These are phyloP conservation scores for Mycena floridula DNA, from an alignment of 768 basidiomycete species.

Conservation along the genomic window DNA sequence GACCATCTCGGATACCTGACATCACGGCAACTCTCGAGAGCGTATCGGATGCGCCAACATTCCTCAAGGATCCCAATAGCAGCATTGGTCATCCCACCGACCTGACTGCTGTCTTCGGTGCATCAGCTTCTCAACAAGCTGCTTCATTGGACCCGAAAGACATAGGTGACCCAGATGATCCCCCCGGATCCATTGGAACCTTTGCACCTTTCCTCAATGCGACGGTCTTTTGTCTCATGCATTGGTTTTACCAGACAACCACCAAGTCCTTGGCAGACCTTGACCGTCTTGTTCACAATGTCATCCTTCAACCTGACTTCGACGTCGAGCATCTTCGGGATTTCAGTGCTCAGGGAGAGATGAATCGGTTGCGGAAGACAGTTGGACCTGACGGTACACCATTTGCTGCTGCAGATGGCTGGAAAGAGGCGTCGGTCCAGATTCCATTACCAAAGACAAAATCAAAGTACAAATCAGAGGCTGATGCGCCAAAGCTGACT, in stretches of 20 bases:
- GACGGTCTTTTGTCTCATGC: neutral
- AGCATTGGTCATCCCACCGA: too few species aligned
- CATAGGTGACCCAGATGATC: too few species aligned
- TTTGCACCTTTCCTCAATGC: constrained; percentile 1
- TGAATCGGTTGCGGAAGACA: neutral
- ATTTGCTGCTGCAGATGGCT: constrained; percentile 11
- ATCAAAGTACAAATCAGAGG: constrained; percentile 10
- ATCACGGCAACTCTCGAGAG: neutral
- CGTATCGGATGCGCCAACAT: constrained; percentile 3
- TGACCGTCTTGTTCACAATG: neutral
- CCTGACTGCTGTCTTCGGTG: neutral
- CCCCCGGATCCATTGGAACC: neutral
- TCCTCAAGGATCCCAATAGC: neutral
- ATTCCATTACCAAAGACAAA: constrained; percentile 19
- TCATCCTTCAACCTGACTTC: constrained; percentile 3
- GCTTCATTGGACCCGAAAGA: neutral
- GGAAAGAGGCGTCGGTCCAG: constrained; percentile 15
- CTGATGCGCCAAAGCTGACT: constrained; percentile 7
- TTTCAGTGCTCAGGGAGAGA: neutral
- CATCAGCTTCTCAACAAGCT: neutral
- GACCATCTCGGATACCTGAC: constrained; percentile 1
- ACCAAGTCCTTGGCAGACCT: neutral
- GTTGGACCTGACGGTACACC: constrained; percentile 7
- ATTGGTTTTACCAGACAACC: neutral
- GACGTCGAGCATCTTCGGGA: neutral